These are phyloP conservation scores for Paramecium pentaurelia DNA, from an alignment of 73 alveolate species.

Conservation along the genomic window DNA sequence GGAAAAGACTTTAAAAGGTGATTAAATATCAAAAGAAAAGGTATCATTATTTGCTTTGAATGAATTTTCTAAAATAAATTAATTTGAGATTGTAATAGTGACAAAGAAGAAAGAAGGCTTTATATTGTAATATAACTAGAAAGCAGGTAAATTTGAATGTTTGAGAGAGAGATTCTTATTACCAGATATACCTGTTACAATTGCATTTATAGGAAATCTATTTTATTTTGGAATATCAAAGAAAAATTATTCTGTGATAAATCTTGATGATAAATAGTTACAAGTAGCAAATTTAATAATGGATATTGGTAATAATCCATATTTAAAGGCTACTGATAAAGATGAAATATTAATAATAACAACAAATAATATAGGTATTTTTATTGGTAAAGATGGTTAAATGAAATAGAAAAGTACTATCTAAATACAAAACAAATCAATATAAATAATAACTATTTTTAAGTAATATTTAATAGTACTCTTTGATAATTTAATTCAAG, in stretches of 20 bases:
- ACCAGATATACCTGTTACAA: conserved; percentile 32
- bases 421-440: background rate
- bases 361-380: conserved; percentile 19
- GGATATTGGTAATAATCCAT: conserved; percentile 14
- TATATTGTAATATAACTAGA: background rate
- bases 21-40: background rate
- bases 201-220: conserved; percentile 22
- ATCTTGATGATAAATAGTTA: conserved; percentile 11
- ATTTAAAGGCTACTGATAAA: background rate
- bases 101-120: conserved; percentile 38
- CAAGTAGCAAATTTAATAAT: background rate
- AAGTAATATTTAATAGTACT: background rate
- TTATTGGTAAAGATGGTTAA: conserved; percentile 45
- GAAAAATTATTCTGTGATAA: conserved; percentile 12
- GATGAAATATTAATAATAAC: conserved; percentile 22
- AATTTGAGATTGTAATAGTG: background rate
- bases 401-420: background rate
- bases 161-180: conserved; percentile 17
- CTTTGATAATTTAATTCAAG: conserved; percentile 9
- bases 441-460: background rate
- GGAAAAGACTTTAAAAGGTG: background rate
- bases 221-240: background rate
- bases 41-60: background rate
- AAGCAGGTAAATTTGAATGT: conserved; percentile 11
- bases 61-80: background rate